Evolutionary conservation across 352 stramenopile species (phyloP), one percentile per base, ranked within the genome.

Genomic region (Globisporangium solare): DNA sequence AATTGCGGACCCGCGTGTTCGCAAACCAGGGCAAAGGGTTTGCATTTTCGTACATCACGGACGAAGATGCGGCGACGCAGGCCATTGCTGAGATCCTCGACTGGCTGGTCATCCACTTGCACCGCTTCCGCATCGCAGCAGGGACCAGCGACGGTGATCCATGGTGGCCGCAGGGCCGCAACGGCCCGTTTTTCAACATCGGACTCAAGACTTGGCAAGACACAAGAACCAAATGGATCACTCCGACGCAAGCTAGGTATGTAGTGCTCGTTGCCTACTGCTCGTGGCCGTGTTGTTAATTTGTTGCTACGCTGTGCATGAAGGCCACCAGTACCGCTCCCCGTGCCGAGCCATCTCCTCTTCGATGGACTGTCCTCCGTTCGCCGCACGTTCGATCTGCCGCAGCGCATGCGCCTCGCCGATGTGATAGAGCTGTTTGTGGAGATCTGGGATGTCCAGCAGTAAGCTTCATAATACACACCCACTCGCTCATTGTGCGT

Each of bases 401-500:
- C 86, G 31, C 86, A 95, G 27, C 83, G 79, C 57, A 95, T 94
- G 86, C 72, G 73, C 21, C 67, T 95, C 4, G 78, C 72, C 20
- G 86, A 95, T 63, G 72, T 95, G 47, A 88, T 95, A 60, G 83
- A 89, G 63, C 63, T 95, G 43, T 93, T 94, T 64, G 79, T 86
- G 32, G 86, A 95, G 67, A 91, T 95, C 53, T 95, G 86, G 86
- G 86, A 95, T 35, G 81, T 94, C 51, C 85, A 95, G 66, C 81
- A 94, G 56, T 80, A 68, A 60, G 17, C 17, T 50, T 42, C n/a
- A 22, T 58, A 63, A 63, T 58, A 22, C 49, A 58, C 32, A 37
- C 21, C 35, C 53, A 17, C 22, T 45, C 53, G 46, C 43, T 46
- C 20, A 13, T 51, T 5, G 27, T 35, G 10, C 4, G 27, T 35